Evolutionary conservation across 768 basidiomycete genomes (phyloP), one percentile per base, ranked within the genome.

Genomic region (Lentinula boryana): DNA sequence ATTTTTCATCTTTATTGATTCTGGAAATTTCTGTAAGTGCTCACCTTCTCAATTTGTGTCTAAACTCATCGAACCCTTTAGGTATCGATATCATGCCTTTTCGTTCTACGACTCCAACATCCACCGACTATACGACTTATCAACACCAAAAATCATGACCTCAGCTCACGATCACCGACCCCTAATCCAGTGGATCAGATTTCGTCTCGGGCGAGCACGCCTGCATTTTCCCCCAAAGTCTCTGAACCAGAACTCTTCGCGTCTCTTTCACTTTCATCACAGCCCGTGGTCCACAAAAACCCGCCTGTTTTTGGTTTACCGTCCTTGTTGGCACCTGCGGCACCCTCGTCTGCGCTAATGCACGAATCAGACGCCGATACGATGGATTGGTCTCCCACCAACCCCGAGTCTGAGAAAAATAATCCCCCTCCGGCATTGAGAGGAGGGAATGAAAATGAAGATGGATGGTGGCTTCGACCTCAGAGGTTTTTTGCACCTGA

Each of bases 401-500:
- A 76, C 62, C 70, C 72, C 15, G 32, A 33, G 44, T 9, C 58
- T 15, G n/a, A 43, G 32, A 31, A 40, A 63, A 63, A 16, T 59
- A 40, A 36, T 8, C 13, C 23, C 27, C 36, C 50, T 10, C 53
- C 60, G 13, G 55, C 65, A 38, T 55, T 61, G 65, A 27, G 67
- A 61, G 67, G 74, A 27, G 27, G 27, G 27, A 27, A 38, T 9
- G 36, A 13, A 65, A 63, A 60, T 15, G 72, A 79, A 18, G 78
- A 81, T 57, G 76, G 75, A 7, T 70, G 74, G 27, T 86, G 81
- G 84, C 66, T 92, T 54, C 82, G 84, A 4, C 88, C 86, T 3
- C 89, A 90, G 65, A 79, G 80, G 13, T 92, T 91, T 68, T 92
- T 91, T 64, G 81, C 88, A 15, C 89, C 89, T 0, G 89, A 91